Base-by-base conservation (phyloP, 179 eudicot genomes). In the Heliamphora ciliata region DNA sequence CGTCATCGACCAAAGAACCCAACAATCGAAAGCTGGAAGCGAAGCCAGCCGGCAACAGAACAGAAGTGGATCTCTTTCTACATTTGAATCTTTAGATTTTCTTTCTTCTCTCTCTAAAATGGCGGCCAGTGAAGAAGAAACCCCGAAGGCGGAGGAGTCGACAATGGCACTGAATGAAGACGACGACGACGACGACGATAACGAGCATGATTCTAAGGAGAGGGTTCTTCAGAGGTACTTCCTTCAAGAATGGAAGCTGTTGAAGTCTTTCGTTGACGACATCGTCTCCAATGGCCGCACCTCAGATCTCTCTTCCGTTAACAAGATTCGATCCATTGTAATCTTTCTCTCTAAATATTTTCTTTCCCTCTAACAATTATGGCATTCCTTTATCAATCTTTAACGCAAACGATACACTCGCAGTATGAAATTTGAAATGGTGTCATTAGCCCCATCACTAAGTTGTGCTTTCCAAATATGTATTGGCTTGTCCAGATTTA, bases 321-420 rank as follows among this genome's bases (percentile, higher is more conserved):
- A 84, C 91, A 90, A 87, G 87, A 92, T 95, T 91, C 94, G 95
- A 21, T 81, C 91, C 80, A 92, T 95, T 77, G 98, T 95, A 89
- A 76, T 56, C 67, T 74, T 48, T 15, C 71, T 80, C 46, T 59
- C 13, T 6, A 6, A 0, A 6, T 2, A 6, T 0, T 72, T 6
- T 74, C 71, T 81, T 68, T 74, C 80, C 74, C 21, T 65, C n/a
- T 71, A 61, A 7, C 50, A 17, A 66, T 31, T 31, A 31, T 31
- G 40, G 40, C 40, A 31, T 31, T 31, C 40, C 40, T 31, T 31
- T 31, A 31, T 31, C 40, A 31, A 31, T 31, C 40, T 31, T 31
- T 31, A 31, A 31, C 40, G 40, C 40, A 31, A 31, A 31, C 40
- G 40, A 31, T 31, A 31, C 40, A 31, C 40, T 31, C 40, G 40